Evolutionary conservation across 2,329 filamentous ascomycete species (phyloP), one percentile per base, ranked within the genome.

Genomic region (Massarina eburnea): DNA sequence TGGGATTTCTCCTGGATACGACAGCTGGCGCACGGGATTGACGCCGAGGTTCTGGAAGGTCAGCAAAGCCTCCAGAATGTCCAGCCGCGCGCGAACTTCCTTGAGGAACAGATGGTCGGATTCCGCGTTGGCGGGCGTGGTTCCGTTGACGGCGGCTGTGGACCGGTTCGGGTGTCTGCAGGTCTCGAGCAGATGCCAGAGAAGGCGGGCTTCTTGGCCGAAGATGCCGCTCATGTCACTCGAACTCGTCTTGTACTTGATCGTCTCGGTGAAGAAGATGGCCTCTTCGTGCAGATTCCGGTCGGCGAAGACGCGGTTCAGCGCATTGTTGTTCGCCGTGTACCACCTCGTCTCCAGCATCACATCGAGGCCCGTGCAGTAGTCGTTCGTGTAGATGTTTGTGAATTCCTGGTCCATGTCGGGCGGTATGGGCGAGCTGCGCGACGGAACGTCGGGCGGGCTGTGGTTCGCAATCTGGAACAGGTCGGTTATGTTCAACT

Each of bases 311-410:
- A 87, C 70, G 41, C 76, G 48, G 32, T 56, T 59, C 24, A 70
- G 71, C n/a, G 66, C 67, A 43, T 79, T 73, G 43, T 78, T 80
- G 54, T 76, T 76, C 29, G 71, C 73, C 20, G 75, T 81, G 72
- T 89, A 96, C 91, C 91, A 97, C 21, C 78, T 80, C 6, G 89
- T 88, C 68, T 96, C 91, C n/a, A 70, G 53, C 48, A 69, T 62
- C 18, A 59, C 46, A 45, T 69, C 63, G 6, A 70, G 57, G 7
- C 67, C 67, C 20, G 52, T 41, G 44, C 55, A 59, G 43, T 70
- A 70, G 43, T 70, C 67, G 29, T 68, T 70, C 20, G 57, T 46
- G 32, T 64, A 69, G 17, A 70, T 67, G 24, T 51, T 51, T 4
- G 54, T 50, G 37, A 70, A 66, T 37, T 69, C 63, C 19, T 65